Base-by-base conservation (phyloP, 2,329 filamentous ascomycete genomes). In the Fusarium oxysporum region DNA sequence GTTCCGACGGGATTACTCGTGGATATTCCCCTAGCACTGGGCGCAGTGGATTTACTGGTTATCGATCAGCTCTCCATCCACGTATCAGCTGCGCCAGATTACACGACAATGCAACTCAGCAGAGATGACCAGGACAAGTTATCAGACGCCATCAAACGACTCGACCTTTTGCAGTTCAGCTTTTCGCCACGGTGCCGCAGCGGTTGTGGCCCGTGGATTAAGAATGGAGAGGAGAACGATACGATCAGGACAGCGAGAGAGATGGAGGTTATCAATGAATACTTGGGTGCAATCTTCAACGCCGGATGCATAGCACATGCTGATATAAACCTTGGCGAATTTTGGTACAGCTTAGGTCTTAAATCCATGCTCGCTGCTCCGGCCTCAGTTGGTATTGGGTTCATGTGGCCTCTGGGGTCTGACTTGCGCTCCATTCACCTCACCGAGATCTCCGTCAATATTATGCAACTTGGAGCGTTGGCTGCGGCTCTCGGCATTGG, bases 111-210 rank as follows among this genome's bases (percentile, higher is more conserved):
- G 12, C 38, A 35, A 13, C 17, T 47, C 0, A 47, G 38, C 1
- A 5, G 30, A 9, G n/a, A 57, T 17, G 10, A 21, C 0, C 1
- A 5, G 2, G 10, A 13, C 1, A 32, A 1, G 9, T 5, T 57
- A 35, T 57, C 54, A 25, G 13, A 16, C 7, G 17, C 54, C 1
- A 28, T 57, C 30, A 35, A 35, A n/a, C 0, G 0, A 1, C 3
- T 57, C 2, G 40, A 28, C 3, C 40, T 21, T 10, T 0, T 47
- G 1, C 54, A 57, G 5, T 28, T 57, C 6, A 17, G 5, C 12
- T 47, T 57, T 5, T 8, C 11, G 4, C 54, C 40, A 21, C 17
- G 30, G 13, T 28, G 13, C 11, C 40, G 54, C 0, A 47, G n/a
- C 19, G 40, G 30, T 7, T 57, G 30, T 35, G 54, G 54, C 6